Percentiles rank a stretch among this genome's conserved stretches.
Conservation (phyloP, 73 alveolate species). For the Urostyla sp. region DNA sequence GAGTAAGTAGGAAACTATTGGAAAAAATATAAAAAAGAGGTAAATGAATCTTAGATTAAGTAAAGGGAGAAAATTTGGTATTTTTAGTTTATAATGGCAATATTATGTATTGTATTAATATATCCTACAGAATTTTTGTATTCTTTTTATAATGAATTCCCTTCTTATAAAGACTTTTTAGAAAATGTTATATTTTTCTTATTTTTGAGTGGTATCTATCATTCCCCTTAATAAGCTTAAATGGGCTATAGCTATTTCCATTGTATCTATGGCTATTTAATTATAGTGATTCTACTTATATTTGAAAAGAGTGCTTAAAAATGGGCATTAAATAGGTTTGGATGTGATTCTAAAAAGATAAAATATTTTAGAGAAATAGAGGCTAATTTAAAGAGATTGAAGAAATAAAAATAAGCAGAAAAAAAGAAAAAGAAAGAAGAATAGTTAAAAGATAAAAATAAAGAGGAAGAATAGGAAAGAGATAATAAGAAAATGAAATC, state of each 20-base stretch:
- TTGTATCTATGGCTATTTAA: slow-evolving; percentile 27
- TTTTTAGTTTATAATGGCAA: slow-evolving; percentile 34
- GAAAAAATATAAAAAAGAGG: slow-evolving; percentile 48
- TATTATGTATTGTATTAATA: slow-evolving; percentile 11
- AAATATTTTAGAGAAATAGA: slow-evolving; percentile 27
- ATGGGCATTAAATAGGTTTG: slow-evolving; percentile 57
- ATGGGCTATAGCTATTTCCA: slow-evolving; percentile 24
- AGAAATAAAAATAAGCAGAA: slow-evolving; percentile 3
- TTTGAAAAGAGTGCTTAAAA: slow-evolving; percentile 38
- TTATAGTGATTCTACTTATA: slow-evolving; percentile 27
- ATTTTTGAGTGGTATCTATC: slow-evolving; percentile 59
- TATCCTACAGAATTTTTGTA: slow-evolving; percentile 54
- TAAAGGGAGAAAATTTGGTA: slow-evolving; percentile 48
- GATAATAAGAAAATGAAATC: no score
- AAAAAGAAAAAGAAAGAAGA: slow-evolving; percentile 38
- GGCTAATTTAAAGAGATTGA: slow-evolving; percentile 1
- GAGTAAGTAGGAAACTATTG: slow-evolving; percentile 45
- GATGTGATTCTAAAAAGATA: slow-evolving; percentile 19
- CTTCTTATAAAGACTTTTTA: not conserved
- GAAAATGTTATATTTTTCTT: slow-evolving; percentile 32
- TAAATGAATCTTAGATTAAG: slow-evolving; percentile 2
- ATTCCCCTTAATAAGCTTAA: slow-evolving; percentile 29
- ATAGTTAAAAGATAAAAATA: slow-evolving; percentile 10
- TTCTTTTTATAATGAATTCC: slow-evolving; percentile 1
- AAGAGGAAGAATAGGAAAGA: slow-evolving; percentile 2